Conservation (phyloP, 768 basidiomycete genomes). For the Auriculariales sp. region DNA sequence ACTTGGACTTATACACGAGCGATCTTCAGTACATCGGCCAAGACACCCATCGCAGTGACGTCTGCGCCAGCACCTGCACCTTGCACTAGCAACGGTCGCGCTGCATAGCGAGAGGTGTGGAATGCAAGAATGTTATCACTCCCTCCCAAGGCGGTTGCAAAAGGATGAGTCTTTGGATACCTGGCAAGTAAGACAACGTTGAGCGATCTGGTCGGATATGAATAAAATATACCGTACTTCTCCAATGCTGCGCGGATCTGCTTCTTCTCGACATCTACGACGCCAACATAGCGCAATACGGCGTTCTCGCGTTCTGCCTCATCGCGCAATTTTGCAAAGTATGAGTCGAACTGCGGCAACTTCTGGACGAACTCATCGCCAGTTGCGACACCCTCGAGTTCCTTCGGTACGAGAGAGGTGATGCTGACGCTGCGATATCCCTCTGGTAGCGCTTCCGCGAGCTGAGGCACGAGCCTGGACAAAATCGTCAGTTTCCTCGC, state of each 20-base stretch:
- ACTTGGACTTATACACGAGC: no score
- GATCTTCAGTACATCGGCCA: slow-evolving; percentile 72
- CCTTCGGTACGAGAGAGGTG: slow-evolving; percentile 69
- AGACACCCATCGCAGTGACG: slow-evolving; percentile 96
- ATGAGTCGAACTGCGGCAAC: slow-evolving; percentile 68
- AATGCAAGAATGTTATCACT: slow-evolving; percentile 98
- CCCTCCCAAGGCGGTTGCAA: slow-evolving; percentile 89
- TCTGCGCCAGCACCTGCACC: slow-evolving; percentile 96
- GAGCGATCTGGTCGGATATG: neutral
- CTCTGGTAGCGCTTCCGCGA: slow-evolving; percentile 27
- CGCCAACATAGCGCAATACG: slow-evolving; percentile 87
- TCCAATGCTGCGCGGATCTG: slow-evolving; percentile 78
- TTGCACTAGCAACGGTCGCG: slow-evolving; percentile 82
- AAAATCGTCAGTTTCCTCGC: slow-evolving; percentile 95
- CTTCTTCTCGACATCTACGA: slow-evolving; percentile 65
- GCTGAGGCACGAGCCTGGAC: slow-evolving; percentile 53
- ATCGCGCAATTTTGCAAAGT: slow-evolving; percentile 61
- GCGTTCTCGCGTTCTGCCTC: slow-evolving; percentile 67
- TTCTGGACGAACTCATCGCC: slow-evolving; percentile 74
- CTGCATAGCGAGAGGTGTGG: slow-evolving; percentile 82
- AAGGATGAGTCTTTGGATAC: slow-evolving; percentile 80
- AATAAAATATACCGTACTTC: slow-evolving; percentile 44
- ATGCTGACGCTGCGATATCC: slow-evolving; percentile 76
- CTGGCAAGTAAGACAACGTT: slow-evolving; percentile 25
- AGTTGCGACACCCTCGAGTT: slow-evolving; percentile 46